These are phyloP conservation scores for Gnomoniopsis sp. DNA, from an alignment of 2,329 filamentous ascomycete species.

Conservation along the genomic window DNA sequence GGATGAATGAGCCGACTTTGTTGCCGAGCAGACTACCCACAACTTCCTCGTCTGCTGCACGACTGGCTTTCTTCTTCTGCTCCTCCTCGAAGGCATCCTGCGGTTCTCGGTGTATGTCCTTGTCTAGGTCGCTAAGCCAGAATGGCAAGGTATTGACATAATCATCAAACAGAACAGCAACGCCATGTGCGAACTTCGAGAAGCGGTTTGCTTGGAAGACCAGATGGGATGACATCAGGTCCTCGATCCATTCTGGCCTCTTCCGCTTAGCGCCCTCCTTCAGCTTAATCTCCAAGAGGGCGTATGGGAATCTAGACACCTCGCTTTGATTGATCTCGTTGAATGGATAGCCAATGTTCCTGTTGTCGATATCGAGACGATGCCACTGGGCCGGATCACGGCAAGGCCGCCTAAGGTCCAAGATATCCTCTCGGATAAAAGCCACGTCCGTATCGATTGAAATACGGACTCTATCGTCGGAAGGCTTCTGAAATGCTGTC, in stretches of 20 bases:
- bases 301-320: conserved; percentile 85
- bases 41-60: conserved; percentile 81
- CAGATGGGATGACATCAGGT: conserved; percentile 88
- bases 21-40: conserved; percentile 82
- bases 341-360: conserved; percentile 83
- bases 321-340: conserved; percentile 84
- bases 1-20: conserved; percentile 52
- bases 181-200: conserved; percentile 95
- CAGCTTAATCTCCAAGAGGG: conserved; percentile 89
- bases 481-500: conserved; percentile 93
- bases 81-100: conserved; percentile 88
- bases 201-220: conserved; percentile 87
- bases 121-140: conserved; percentile 89
- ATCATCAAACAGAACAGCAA: conserved; percentile 89
- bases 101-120: conserved; percentile 90
- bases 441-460: conserved; percentile 91
- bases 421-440: conserved; percentile 73
- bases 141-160: conserved; percentile 95
- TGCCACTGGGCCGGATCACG: conserved; percentile 89
- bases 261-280: conserved; percentile 63
- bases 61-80: conserved; percentile 76
- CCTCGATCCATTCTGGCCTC: conserved; percentile 80
- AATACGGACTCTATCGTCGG: conserved; percentile 85
- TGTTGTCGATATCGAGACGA: conserved; percentile 80
- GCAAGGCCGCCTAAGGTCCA: conserved; percentile 82